A percentile compares a stretch with the other conserved stretches of the same genome.
These are phyloP conservation scores for Dentipellis fragilis DNA, from an alignment of 768 basidiomycete species.

Conservation along the genomic window DNA sequence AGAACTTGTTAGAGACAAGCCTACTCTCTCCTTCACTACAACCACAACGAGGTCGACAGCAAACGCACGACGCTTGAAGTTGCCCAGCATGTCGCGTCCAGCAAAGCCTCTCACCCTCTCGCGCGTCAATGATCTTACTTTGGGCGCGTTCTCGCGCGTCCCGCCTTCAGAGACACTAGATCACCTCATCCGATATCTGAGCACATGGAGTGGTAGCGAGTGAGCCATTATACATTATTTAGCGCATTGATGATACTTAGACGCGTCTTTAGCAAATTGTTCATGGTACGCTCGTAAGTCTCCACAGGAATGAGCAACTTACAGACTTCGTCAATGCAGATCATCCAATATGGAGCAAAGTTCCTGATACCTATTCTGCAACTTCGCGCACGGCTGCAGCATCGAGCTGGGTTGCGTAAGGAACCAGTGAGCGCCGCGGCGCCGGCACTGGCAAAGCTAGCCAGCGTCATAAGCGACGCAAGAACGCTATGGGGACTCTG, in stretches of 20 bases:
- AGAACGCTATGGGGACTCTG: constrained; percentile 70
- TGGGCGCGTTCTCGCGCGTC: constrained; percentile 53
- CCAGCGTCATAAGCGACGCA: constrained; percentile 50
- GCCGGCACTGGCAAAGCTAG: constrained; percentile 42
- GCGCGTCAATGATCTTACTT: constrained; percentile 48
- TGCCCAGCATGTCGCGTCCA: constrained; percentile 35
- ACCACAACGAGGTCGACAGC: neutral
- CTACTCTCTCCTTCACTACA: neutral
- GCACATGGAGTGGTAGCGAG: constrained; percentile 86
- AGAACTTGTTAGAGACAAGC: too few relatives aligned
- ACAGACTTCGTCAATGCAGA: constrained; percentile 26
- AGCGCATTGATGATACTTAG: constrained; percentile 1
- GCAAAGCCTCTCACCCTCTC: constrained; percentile 38
- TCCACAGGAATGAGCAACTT: neutral
- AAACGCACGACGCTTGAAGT: neutral
- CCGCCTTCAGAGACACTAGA: constrained; percentile 56
- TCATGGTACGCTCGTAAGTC: constrained; percentile 38
- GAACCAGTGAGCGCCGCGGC: constrained; percentile 46
- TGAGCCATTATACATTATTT: constrained; percentile 29
- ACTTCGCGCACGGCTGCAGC: constrained; percentile 58
- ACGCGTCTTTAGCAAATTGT: constrained; percentile 47
- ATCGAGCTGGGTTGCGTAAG: constrained; percentile 48
- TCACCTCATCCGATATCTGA: constrained; percentile 66
- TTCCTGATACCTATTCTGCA: constrained; percentile 56
- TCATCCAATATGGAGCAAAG: constrained; percentile 67